Percentiles rank a stretch among this genome's conserved stretches.
phyloP scores from a whole-genome alignment of 768 basidiomycete genomes.

The Trametes villosa region DNA sequence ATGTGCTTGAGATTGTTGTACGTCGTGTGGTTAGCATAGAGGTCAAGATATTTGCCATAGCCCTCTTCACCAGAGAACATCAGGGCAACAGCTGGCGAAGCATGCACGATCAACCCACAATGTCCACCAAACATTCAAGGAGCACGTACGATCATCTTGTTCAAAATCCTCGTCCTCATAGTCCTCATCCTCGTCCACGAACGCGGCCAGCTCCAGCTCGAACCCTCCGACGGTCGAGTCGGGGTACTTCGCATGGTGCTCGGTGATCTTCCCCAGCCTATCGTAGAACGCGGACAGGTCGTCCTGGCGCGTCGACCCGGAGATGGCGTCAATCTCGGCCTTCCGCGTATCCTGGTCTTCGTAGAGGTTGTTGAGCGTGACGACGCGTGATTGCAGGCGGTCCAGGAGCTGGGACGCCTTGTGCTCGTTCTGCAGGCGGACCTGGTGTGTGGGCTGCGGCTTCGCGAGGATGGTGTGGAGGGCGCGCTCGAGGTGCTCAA shows the following conservation, averaged over 20 bases:
- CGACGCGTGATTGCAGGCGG: slow-evolving; percentile 73
- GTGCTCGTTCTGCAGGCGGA: slow-evolving; percentile 77
- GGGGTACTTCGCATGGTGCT: slow-evolving; percentile 96
- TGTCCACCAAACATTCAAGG: not conserved
- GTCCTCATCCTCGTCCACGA: slow-evolving; percentile 75
- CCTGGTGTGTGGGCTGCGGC: slow-evolving; percentile 63
- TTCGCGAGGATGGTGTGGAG: slow-evolving; percentile 83
- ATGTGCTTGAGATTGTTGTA: slow-evolving; percentile 91
- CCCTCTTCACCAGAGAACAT: slow-evolving; percentile 96
- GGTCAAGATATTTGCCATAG: slow-evolving; percentile 93
- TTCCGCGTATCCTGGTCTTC: slow-evolving; percentile 75
- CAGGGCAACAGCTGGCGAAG: slow-evolving; percentile 65
- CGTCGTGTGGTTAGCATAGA: slow-evolving; percentile 85
- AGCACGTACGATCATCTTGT: slow-evolving; percentile 82
- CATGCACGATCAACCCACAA: not conserved
- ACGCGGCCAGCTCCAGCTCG: slow-evolving; percentile 80
- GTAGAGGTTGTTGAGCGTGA: slow-evolving; percentile 72
- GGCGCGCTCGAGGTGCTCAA: slow-evolving; percentile 89
- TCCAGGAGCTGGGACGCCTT: slow-evolving; percentile 89
- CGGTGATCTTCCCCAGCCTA: slow-evolving; percentile 94
- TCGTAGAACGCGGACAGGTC: slow-evolving; percentile 94
- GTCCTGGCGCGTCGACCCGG: slow-evolving; percentile 55
- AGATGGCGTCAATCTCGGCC: slow-evolving; percentile 66
- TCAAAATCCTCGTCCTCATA: slow-evolving; percentile 76
- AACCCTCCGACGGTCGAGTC: slow-evolving; percentile 82